These are phyloP conservation scores for Flaveria bidentis DNA, from an alignment of 129 eudicot genomes.

Conservation along the genomic window DNA sequence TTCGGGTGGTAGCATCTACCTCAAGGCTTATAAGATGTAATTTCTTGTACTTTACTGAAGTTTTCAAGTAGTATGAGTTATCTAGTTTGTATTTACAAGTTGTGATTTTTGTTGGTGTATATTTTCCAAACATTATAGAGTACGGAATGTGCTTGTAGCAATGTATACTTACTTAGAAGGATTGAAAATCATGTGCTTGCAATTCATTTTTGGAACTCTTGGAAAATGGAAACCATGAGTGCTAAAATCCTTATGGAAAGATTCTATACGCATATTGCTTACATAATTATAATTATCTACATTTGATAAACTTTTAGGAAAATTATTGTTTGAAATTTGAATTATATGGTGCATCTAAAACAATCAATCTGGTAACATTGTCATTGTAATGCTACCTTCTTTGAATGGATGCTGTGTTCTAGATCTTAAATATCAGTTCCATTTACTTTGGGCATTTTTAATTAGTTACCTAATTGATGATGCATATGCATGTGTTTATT, in stretches of 20 bases:
- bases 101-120: background rate
- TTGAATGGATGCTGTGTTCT: slow-evolving; percentile 6
- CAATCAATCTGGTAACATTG: slow-evolving; percentile 16
- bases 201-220: slow-evolving; percentile 10
- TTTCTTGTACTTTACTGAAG: slow-evolving; percentile 19
- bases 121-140: background rate
- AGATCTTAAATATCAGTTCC: slow-evolving; percentile 12
- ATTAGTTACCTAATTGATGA: slow-evolving; percentile 12
- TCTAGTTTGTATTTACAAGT: background rate
- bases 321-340: background rate
- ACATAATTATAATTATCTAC: background rate
- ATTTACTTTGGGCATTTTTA: slow-evolving; percentile 1
- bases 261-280: slow-evolving; percentile 8
- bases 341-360: slow-evolving; percentile 14
- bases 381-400: slow-evolving; percentile 8
- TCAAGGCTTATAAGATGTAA: slow-evolving; percentile 83
- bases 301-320: background rate
- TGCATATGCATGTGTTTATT: background rate
- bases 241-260: background rate
- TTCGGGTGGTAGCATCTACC: slow-evolving; percentile 93
- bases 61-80: background rate
- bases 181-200: slow-evolving; percentile 7
- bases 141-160: slow-evolving; percentile 12
- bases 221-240: background rate
- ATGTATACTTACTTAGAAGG: slow-evolving; percentile 16